These are phyloP conservation scores for Aristolochia fimbriata DNA, from an alignment of 164 flowering plant species.

Conservation along the genomic window DNA sequence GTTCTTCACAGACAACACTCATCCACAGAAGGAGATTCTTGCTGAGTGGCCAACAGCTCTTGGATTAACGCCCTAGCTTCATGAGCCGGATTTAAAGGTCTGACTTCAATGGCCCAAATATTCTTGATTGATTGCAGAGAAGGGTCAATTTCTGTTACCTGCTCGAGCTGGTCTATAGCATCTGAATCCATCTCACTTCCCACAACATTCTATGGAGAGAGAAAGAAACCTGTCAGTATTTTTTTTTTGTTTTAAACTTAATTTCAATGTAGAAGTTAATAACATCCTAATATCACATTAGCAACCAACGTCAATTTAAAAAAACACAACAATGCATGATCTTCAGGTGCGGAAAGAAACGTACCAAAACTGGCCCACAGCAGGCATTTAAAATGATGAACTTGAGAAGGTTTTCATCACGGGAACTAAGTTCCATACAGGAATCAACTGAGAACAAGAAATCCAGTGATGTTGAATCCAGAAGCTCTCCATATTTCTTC, in stretches of 20 bases:
- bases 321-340: no score
- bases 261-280: no score
- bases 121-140: constrained; percentile 27
- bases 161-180: constrained; percentile 21
- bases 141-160: constrained; percentile 26
- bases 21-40: background rate
- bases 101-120: constrained; percentile 52
- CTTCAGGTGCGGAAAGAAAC: constrained; percentile 7
- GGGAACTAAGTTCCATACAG: constrained; percentile 22
- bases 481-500: constrained; percentile 38
- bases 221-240: background rate
- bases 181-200: constrained; percentile 41
- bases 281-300: no score
- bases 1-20: no score
- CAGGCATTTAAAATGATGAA: constrained; percentile 43
- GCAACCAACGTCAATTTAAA: no score
- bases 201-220: constrained; percentile 28
- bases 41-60: constrained; percentile 19
- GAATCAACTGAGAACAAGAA: constrained; percentile 33
- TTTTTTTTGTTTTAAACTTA: no score
- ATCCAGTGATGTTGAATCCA: constrained; percentile 41
- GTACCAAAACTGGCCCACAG: constrained; percentile 42
- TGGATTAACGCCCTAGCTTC: constrained; percentile 43
- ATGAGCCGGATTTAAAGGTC: constrained; percentile 21
- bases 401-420: constrained; percentile 47